Conservation (phyloP, 768 basidiomycete genomes). For the Hypsizygus marmoreus region DNA sequence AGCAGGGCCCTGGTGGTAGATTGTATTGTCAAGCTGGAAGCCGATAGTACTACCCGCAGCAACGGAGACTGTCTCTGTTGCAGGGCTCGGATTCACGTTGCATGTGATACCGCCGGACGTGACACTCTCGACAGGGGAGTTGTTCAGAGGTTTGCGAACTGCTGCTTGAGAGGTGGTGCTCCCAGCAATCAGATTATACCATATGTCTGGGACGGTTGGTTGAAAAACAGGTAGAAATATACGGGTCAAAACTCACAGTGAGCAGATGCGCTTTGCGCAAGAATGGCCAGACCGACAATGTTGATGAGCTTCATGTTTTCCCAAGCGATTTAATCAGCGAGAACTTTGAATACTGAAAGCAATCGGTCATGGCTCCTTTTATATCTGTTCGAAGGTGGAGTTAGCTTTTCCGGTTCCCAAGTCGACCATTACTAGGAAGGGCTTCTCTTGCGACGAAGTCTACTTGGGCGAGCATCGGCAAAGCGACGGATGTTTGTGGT, state of each 20-base stretch:
- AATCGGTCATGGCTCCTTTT: background rate
- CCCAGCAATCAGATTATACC: constrained; percentile 13
- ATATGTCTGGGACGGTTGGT: constrained; percentile 14
- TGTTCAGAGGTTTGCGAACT: constrained; percentile 16
- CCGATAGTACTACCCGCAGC: constrained; percentile 27
- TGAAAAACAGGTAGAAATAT: background rate
- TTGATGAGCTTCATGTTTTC: constrained; percentile 8
- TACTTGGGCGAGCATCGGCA: background rate
- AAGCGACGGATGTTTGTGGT: constrained; percentile 9
- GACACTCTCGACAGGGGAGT: constrained; percentile 18
- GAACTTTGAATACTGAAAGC: no score
- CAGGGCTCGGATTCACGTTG: constrained; percentile 22
- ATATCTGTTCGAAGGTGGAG: constrained; percentile 6
- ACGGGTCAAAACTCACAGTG: constrained; percentile 5
- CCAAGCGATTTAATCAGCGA: background rate
- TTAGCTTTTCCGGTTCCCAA: constrained; percentile 3
- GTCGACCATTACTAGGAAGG: no score
- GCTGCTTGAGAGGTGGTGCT: constrained; percentile 14
- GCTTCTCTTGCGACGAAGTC: no score
- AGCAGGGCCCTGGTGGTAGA: constrained; percentile 31
- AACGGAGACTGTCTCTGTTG: constrained; percentile 24
- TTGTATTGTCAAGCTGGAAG: constrained; percentile 29
- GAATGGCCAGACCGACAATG: constrained; percentile 10
- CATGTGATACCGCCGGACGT: constrained; percentile 23
- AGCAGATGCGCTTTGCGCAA: constrained; percentile 13